Conservation (phyloP, 2,329 filamentous ascomycete species). For the Beauveria varroae region DNA sequence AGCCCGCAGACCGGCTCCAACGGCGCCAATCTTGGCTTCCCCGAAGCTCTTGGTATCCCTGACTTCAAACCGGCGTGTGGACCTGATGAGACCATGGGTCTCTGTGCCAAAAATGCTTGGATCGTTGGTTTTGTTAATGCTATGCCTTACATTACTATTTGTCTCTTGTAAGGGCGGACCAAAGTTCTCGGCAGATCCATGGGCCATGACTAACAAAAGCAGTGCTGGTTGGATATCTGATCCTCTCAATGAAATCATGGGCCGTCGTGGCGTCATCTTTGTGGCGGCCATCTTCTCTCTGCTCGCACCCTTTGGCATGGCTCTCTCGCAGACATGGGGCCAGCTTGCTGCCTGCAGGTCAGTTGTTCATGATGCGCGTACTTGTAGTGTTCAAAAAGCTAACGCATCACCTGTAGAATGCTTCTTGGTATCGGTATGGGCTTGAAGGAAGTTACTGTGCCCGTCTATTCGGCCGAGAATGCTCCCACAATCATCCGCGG, state of each 20-base stretch:
- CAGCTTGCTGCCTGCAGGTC: constrained; percentile 49
- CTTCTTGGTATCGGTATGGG: constrained; percentile 57
- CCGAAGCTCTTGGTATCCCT: constrained; percentile 35
- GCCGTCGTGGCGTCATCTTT: constrained; percentile 59
- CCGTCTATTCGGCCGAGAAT: constrained; percentile 47
- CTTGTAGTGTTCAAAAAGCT: neutral
- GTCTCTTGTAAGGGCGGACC: constrained; percentile 29
- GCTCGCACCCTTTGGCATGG: constrained; percentile 53
- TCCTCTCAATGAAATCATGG: constrained; percentile 49
- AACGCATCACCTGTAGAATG: constrained; percentile 18
- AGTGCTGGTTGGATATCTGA: constrained; percentile 55
- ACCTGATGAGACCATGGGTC: constrained; percentile 26
- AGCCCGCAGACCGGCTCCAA: constrained; percentile 34
- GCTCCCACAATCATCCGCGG: constrained; percentile 31
- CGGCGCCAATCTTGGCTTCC: constrained; percentile 41
- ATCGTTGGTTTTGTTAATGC: constrained; percentile 54
- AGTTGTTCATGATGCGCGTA: constrained; percentile 6
- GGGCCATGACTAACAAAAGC: constrained; percentile 11
- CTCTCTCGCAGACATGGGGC: constrained; percentile 49
- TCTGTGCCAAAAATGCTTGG: constrained; percentile 44
- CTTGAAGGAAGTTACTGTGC: constrained; percentile 39
- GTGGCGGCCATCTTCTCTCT: constrained; percentile 55
- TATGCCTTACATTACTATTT: constrained; percentile 35
- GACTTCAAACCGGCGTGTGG: constrained; percentile 24
- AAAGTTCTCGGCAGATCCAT: neutral